Base-by-base conservation (phyloP, 164 flowering plant genomes). In the Magnolia changhungtana region DNA sequence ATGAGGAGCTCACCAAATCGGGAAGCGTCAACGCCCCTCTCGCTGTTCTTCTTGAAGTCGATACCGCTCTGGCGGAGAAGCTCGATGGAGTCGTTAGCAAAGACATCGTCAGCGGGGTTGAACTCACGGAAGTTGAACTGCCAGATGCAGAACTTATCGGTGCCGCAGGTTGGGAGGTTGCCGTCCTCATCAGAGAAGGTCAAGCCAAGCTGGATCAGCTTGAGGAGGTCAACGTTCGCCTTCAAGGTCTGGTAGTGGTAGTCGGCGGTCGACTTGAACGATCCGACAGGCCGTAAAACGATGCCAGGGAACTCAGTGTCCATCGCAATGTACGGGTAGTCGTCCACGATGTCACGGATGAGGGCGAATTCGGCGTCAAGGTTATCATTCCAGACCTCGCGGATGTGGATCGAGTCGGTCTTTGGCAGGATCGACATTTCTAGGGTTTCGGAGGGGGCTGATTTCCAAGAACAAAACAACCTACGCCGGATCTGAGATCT, bases 81-180 rank as follows among this genome's bases (percentile, higher is more conserved):
- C 81, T 85, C 84, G 59, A 86, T 86, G 18, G 90, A 88, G 67
- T 85, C 89, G 49, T 85, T 72, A 0, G 87, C 88, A 72, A 51
- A 82, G 8, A 83, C 85, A 73, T 88, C 90, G 61, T 80, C 80
- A 20, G 18, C 37, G 1, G 78, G 83, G 65, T 82, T 79, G 51
- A 87, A 87, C 78, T 87, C 89, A 6, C 86, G 77, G 82, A 87
- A 85, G 72, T 87, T 87, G 81, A 85, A 85, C 74, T 87, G 89
- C 89, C 89, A 87, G 11, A 87, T 64, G 67, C 81, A 85, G 64
- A 68, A 80, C 72, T 82, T 82, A 24, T 81, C 84, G 21, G 83
- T 84, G 24, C 87, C 86, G 72, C 84, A 83, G 45, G 84, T 81
- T 0, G 89, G 89, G 16, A 87, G 85, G 63, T 77, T 83, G 51